Conservation (phyloP, 306 rosid species). For the Luffa aegyptiaca region DNA sequence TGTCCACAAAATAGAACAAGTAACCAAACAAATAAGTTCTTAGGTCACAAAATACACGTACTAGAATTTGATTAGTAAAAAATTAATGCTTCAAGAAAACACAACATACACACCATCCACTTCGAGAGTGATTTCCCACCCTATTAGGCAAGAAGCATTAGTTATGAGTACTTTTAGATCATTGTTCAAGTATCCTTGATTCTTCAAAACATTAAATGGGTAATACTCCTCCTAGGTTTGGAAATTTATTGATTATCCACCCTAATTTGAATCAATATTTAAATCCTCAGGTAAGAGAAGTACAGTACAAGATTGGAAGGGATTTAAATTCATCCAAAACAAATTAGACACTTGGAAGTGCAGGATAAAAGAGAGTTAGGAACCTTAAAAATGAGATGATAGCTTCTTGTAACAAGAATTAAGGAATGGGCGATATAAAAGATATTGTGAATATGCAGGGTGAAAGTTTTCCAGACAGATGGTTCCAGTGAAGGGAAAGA, state of each 20-base stretch:
- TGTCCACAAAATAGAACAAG: slow-evolving; percentile 4
- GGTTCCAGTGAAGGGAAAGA: not conserved
- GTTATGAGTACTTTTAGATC: not conserved
- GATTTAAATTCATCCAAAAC: not conserved
- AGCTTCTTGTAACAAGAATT: not conserved
- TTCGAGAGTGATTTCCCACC: not conserved
- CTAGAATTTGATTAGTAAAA: not conserved
- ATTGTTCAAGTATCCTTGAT: not conserved
- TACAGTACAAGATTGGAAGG: not conserved
- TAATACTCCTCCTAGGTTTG: not conserved
- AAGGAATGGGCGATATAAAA: not conserved
- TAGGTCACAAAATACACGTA: not conserved
- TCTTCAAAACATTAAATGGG: not conserved
- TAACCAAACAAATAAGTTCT: not conserved
- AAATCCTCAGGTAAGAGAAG: not conserved
- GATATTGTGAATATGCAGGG: not conserved
- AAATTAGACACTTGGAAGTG: not conserved
- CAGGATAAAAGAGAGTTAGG: not conserved
- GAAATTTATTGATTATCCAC: not conserved
- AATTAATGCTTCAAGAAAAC: not conserved
- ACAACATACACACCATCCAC: not conserved
- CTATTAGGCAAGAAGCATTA: not conserved
- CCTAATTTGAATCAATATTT: not conserved
- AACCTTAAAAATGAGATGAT: not conserved
- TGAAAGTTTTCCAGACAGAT: not conserved